phyloP scores from a whole-genome alignment of 805 yeast genomes.

The Barnettozyma pratensis region DNA sequence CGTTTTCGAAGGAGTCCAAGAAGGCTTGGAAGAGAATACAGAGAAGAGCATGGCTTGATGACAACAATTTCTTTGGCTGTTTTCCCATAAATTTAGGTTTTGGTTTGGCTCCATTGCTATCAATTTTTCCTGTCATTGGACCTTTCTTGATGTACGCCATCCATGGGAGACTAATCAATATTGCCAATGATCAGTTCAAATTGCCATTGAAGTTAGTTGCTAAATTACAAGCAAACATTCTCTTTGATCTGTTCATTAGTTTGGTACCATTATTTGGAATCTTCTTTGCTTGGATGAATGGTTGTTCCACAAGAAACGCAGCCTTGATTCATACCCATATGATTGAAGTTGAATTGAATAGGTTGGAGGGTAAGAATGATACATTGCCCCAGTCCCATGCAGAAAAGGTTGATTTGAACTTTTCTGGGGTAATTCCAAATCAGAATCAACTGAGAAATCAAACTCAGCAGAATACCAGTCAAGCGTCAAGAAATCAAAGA shows the following conservation, averaged over 20 bases:
- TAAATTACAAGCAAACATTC: conserved; percentile 71
- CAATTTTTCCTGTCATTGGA: conserved; percentile 78
- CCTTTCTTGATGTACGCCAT: conserved; percentile 76
- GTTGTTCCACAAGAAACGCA: conserved; percentile 86
- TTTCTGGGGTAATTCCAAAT: background rate
- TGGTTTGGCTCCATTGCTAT: conserved; percentile 72
- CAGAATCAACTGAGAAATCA: background rate
- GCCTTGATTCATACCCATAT: conserved; percentile 56
- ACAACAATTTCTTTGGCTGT: conserved; percentile 76
- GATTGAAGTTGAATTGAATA: conserved; percentile 15
- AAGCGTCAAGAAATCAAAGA: background rate
- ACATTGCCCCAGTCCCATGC: background rate
- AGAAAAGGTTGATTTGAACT: background rate
- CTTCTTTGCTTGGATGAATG: conserved; percentile 73
- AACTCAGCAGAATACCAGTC: background rate
- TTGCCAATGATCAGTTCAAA: conserved; percentile 52
- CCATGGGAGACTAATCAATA: conserved; percentile 60
- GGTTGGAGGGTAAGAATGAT: conserved; percentile 2
- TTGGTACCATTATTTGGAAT: conserved; percentile 80
- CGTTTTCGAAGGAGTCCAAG: conserved; percentile 53
- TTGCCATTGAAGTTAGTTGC: conserved; percentile 57
- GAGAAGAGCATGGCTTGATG: conserved; percentile 81
- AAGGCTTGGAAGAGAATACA: conserved; percentile 71
- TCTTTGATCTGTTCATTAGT: conserved; percentile 67
- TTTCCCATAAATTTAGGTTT: conserved; percentile 69